Base-by-base conservation (phyloP, 768 basidiomycete species). In the Tricholoma saponaceum region DNA sequence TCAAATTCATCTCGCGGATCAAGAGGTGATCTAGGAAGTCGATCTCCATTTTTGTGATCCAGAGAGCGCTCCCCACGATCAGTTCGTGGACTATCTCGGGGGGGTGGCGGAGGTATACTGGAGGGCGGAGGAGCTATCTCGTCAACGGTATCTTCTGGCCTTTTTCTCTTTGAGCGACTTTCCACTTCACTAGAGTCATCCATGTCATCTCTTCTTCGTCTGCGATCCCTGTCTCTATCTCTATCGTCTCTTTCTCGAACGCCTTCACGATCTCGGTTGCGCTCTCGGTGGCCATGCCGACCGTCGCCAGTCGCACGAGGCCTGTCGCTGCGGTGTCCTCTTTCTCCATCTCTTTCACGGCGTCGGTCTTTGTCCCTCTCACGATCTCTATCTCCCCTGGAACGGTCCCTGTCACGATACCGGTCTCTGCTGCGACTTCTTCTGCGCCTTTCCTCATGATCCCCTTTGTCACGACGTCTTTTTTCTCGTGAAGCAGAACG, bases 191-290 rank as follows among this genome's bases (percentile, higher is more conserved):
- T 69, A 16, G 66, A 65, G 46, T 81, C 83, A 18, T 84, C 84
- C 0, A 76, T 75, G 25, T 87, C 83, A 53, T 90, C 88, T 25
- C 75, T 77, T 64, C 89, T 88, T 61, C 91, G 82, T 51, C 89
- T 79, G 58, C 83, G 80, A 58, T 86, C 81, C 55, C 79, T 75
- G 56, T 83, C 83, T 64, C 75, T 72, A 51, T 79, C 77, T 50
- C 74, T 69, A 55, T 82, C 81, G 57, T 85, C 81, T 54, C 80
- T 66, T 54, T 76, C 75, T 54, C 73, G 69, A 14, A 74, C 70
- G 47, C 74, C 66, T 52, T 89, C 84, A 52, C 75, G 71, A 52
- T 80, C 81, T 62, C 74, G 66, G 54, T 77, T 76, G 56, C 79
- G 70, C 51, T 84, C 82, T 49, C 83, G 76, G 64, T 79, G 76